These are phyloP conservation scores for Annulohypoxylon truncatum DNA, from an alignment of 2,329 filamentous ascomycete genomes.

Conservation along the genomic window DNA sequence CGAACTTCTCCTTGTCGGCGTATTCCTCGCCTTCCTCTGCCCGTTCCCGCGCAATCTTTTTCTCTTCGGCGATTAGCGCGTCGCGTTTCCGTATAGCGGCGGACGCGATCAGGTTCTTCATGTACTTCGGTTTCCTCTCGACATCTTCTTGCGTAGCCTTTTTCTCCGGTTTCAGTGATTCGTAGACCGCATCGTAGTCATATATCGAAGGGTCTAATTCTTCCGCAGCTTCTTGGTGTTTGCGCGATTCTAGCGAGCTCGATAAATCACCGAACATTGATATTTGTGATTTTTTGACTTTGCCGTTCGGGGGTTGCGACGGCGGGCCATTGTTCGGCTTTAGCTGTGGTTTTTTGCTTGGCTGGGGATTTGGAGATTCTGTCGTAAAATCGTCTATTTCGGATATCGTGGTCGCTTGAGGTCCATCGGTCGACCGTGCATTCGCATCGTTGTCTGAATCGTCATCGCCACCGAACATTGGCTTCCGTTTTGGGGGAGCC, in stretches of 20 bases:
- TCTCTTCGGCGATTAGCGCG: conserved; percentile 81
- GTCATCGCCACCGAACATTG: conserved; percentile 68
- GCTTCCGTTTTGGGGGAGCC: conserved; percentile 62
- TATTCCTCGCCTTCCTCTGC: conserved; percentile 85
- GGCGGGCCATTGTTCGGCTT: conserved; percentile 50
- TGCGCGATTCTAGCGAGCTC: conserved; percentile 70
- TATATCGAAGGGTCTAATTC: conserved; percentile 80
- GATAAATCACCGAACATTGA: conserved; percentile 74
- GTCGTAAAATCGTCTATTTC: conserved; percentile 66
- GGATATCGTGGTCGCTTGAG: conserved; percentile 67
- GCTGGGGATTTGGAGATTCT: conserved; percentile 42
- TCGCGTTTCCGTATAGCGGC: conserved; percentile 83
- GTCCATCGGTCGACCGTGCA: conserved; percentile 47
- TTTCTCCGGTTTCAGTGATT: conserved; percentile 76
- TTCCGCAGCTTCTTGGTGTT: conserved; percentile 72
- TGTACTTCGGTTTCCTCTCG: conserved; percentile 80
- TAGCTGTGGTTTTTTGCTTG: conserved; percentile 48
- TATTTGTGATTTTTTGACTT: conserved; percentile 56
- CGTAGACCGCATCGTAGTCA: conserved; percentile 87
- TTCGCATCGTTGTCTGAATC: conserved; percentile 65
- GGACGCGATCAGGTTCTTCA: conserved; percentile 77
- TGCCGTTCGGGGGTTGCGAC: conserved; percentile 57
- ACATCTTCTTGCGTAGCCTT: conserved; percentile 62
- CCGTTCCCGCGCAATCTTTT: conserved; percentile 80
- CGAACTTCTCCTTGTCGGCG: conserved; percentile 86